A percentile compares a stretch with the other conserved stretches of the same genome.
Conservation (phyloP, 441 rosid genomes). For the Populus hybrid region DNA sequence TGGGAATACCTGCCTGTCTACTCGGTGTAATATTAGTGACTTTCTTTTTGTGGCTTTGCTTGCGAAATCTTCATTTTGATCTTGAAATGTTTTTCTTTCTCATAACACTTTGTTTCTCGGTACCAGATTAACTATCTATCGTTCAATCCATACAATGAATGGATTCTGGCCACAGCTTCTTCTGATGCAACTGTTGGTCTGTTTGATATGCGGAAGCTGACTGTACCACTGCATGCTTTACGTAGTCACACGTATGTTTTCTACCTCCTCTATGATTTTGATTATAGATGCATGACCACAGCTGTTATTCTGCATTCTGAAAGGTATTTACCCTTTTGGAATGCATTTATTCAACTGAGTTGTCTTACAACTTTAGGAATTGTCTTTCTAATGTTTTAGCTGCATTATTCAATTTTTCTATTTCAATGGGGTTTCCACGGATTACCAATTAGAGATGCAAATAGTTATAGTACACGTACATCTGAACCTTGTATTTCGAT, state of each 20-base stretch:
- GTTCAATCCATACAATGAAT: slow-evolving; percentile 76
- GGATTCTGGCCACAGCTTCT: slow-evolving; percentile 86
- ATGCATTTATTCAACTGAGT: not conserved
- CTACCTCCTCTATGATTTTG: not conserved
- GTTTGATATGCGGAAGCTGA: slow-evolving; percentile 76
- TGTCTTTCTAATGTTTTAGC: not conserved
- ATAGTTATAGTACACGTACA: not conserved
- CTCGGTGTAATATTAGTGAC: not conserved
- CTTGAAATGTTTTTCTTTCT: not conserved
- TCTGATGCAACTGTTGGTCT: slow-evolving; percentile 71
- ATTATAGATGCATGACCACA: not conserved
- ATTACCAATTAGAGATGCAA: not conserved
- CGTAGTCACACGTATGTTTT: slow-evolving; percentile 58
- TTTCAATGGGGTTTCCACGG: not conserved
- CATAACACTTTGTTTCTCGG: not conserved
- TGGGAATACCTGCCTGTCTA: not conserved
- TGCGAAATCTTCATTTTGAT: not conserved
- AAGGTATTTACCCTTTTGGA: not conserved
- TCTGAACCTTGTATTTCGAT: not conserved
- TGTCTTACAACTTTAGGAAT: not conserved
- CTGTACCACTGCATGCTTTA: slow-evolving; percentile 54
- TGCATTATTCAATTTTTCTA: not conserved
- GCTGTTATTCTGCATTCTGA: slow-evolving; percentile 1
- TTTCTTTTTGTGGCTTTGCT: not conserved
- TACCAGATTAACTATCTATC: slow-evolving; percentile 68